Evolutionary conservation across 169 alveolate species (phyloP).

Genomic region (Plasmodium fragile): DNA sequence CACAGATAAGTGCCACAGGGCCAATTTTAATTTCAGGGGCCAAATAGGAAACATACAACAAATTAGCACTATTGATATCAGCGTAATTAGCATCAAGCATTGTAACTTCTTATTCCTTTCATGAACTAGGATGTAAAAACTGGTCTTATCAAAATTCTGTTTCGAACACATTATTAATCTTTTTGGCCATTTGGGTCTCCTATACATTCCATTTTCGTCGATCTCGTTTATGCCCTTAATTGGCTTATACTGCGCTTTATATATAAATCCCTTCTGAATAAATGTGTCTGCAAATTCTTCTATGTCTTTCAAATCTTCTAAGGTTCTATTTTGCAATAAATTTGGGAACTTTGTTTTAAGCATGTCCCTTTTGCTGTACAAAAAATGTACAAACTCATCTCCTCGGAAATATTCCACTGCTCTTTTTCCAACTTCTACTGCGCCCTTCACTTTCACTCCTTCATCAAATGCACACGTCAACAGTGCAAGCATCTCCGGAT

Average conservation of each 20-base stretch:
- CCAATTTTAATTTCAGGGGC: conserved; percentile 88
- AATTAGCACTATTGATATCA: conserved; percentile 86
- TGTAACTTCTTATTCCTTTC: conserved; percentile 88
- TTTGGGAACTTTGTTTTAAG: conserved; percentile 82
- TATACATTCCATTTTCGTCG: conserved; percentile 84
- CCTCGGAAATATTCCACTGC: conserved; percentile 91
- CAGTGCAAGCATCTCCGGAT: conserved; percentile 62
- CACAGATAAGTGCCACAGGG: conserved; percentile 89
- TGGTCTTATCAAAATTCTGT: conserved; percentile 87
- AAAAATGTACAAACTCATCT: conserved; percentile 85
- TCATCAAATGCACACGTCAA: conserved; percentile 55
- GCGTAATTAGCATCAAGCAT: conserved; percentile 81
- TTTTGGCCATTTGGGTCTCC: conserved; percentile 91
- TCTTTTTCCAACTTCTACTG: conserved; percentile 88
- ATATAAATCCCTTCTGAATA: conserved; percentile 82
- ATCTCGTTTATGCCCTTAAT: conserved; percentile 83
- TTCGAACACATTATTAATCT: conserved; percentile 86
- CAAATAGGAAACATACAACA: conserved; percentile 91
- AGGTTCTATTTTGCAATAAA: conserved; percentile 38
- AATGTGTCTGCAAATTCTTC: conserved; percentile 76
- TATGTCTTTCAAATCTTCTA: conserved; percentile 77
- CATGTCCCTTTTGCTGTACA: conserved; percentile 78
- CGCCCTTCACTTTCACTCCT: conserved; percentile 81
- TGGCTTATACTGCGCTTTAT: conserved; percentile 88
- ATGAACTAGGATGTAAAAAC: conserved; percentile 87